phyloP scores from a whole-genome alignment of 306 rosid species.

The Malus sieversii region DNA sequence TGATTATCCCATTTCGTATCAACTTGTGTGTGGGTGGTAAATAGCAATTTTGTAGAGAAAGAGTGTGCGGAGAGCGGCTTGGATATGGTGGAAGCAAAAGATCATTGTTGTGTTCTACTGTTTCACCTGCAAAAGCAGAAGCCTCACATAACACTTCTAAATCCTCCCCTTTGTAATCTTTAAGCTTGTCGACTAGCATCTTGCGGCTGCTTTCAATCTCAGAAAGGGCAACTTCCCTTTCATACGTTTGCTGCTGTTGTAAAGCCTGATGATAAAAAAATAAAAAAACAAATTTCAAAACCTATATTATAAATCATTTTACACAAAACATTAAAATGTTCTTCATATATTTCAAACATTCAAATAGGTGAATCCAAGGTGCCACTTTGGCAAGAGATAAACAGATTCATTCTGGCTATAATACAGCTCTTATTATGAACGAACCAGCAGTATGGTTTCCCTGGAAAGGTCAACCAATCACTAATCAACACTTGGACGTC shows the following conservation, averaged over 20 bases:
- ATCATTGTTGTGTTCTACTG: slow-evolving; percentile 69
- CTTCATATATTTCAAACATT: background rate
- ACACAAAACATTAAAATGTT: background rate
- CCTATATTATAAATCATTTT: background rate
- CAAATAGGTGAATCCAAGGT: background rate
- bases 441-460: background rate
- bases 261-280: slow-evolving; percentile 44
- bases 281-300: background rate
- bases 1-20: slow-evolving; percentile 42
- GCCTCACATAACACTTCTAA: slow-evolving; percentile 83
- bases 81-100: slow-evolving; percentile 89
- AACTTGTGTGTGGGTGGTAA: slow-evolving; percentile 37
- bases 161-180: slow-evolving; percentile 66
- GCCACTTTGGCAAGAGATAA: background rate
- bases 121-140: slow-evolving; percentile 83
- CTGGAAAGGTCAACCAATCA: background rate
- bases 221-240: slow-evolving; percentile 74
- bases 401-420: background rate
- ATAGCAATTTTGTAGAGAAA: slow-evolving; percentile 41
- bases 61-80: slow-evolving; percentile 47
- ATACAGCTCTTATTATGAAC: background rate
- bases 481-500: background rate
- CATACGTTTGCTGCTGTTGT: slow-evolving; percentile 70
- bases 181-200: slow-evolving; percentile 63
- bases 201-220: slow-evolving; percentile 88